Evolutionary conservation across 2,329 filamentous ascomycete genomes (phyloP).

Genomic region (Hypoxylon sp.): DNA sequence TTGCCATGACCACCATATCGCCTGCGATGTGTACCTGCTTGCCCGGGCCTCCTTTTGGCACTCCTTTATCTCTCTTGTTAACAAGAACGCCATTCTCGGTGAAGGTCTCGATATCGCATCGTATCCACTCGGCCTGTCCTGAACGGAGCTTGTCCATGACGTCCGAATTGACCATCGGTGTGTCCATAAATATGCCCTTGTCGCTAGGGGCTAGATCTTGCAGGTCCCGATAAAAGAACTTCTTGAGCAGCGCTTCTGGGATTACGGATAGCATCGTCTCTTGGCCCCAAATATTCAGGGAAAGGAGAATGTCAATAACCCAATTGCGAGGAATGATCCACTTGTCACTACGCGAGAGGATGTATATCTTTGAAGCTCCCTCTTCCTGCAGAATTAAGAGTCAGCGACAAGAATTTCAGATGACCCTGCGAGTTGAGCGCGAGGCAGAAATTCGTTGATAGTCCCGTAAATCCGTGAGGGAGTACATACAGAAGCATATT

Average conservation of each 20-base stretch:
- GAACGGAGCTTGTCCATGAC: slow-evolving; percentile 81
- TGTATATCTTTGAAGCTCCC: slow-evolving; percentile 76
- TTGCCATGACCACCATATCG: slow-evolving; percentile 87
- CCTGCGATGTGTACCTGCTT: slow-evolving; percentile 75
- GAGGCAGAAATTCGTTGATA: neutral
- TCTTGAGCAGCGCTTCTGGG: slow-evolving; percentile 80
- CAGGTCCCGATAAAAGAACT: slow-evolving; percentile 88
- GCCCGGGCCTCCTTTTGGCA: slow-evolving; percentile 83
- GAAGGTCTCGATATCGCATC: slow-evolving; percentile 82
- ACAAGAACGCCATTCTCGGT: slow-evolving; percentile 76
- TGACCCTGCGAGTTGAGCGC: neutral
- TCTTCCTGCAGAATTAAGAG: slow-evolving; percentile 57
- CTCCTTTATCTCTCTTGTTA: slow-evolving; percentile 79
- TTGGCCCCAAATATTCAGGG: slow-evolving; percentile 83
- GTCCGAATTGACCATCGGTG: slow-evolving; percentile 89
- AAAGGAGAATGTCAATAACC: slow-evolving; percentile 79
- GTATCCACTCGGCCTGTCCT: slow-evolving; percentile 82
- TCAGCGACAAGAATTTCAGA: slow-evolving; percentile 5
- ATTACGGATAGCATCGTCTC: slow-evolving; percentile 84
- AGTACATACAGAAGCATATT: slow-evolving; percentile 73
- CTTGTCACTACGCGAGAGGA: slow-evolving; percentile 84
- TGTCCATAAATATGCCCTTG: slow-evolving; percentile 85
- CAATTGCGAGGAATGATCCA: slow-evolving; percentile 90
- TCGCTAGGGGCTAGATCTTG: slow-evolving; percentile 78
- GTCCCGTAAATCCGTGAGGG: neutral